These are phyloP conservation scores for Hypoxylon sp. DNA, from an alignment of 2,329 filamentous ascomycete species.

Conservation along the genomic window DNA sequence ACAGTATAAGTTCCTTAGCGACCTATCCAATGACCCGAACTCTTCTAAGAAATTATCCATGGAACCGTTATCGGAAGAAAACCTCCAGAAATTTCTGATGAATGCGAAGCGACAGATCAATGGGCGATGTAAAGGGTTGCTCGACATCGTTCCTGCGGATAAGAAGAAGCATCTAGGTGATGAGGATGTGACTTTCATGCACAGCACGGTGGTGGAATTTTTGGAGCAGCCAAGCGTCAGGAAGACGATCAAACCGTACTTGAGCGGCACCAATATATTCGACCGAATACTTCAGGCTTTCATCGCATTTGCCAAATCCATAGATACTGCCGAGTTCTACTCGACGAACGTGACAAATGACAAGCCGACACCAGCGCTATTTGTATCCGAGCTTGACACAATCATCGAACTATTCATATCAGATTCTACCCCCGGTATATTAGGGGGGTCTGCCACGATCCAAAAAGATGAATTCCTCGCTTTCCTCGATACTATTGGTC, in stretches of 20 bases:
- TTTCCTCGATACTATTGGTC: conserved; percentile 4
- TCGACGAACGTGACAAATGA: too few relatives aligned
- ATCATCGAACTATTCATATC: neutral
- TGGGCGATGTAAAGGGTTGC: conserved; percentile 30
- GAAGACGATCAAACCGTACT: neutral
- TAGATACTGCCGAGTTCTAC: conserved; percentile 6
- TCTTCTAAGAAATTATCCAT: conserved; percentile 13
- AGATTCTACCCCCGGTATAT: neutral
- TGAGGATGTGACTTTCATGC: conserved; percentile 26
- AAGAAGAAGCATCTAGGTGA: neutral
- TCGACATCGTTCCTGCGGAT: conserved; percentile 5
- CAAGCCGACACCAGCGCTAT: too few relatives aligned
- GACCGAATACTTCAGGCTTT: conserved; percentile 20
- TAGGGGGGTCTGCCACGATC: neutral
- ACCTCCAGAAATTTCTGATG: neutral
- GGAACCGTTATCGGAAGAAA: neutral
- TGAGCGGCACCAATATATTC: conserved; percentile 2
- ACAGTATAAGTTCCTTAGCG: conserved; percentile 22
- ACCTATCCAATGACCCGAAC: conserved; percentile 13
- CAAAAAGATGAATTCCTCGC: neutral
- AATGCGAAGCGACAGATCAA: conserved; percentile 23
- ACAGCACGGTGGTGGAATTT: conserved; percentile 23
- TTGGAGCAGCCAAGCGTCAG: conserved; percentile 7
- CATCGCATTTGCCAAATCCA: conserved; percentile 25
- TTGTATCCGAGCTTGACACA: neutral